A percentile compares a stretch with the other conserved stretches of the same genome.
Evolutionary conservation across 257 asterid genomes (phyloP).

Genomic region (Solanum lycopersicoides): DNA sequence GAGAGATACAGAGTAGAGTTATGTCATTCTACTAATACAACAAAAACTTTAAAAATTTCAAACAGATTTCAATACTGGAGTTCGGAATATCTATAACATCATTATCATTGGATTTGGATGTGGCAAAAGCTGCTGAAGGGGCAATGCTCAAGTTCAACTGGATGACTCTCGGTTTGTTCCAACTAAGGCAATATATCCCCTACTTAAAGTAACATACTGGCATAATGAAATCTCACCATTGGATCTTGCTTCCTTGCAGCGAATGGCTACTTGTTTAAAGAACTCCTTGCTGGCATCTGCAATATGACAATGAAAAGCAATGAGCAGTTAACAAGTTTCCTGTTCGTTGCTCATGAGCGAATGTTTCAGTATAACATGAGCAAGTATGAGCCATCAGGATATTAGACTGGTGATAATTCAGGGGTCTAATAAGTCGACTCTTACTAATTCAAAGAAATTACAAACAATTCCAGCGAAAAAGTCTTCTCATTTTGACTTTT

Average conservation of each 20-base stretch:
- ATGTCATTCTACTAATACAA: background rate
- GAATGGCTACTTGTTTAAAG: slow-evolving; percentile 18
- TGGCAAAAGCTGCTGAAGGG: background rate
- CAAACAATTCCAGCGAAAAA: background rate
- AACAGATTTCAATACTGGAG: background rate
- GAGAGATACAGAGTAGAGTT: background rate
- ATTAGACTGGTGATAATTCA: background rate
- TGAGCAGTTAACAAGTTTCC: background rate
- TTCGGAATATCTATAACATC: background rate
- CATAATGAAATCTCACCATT: slow-evolving; percentile 18
- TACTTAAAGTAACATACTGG: background rate
- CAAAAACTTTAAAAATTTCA: background rate
- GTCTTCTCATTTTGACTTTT: background rate
- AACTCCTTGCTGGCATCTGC: slow-evolving; percentile 35
- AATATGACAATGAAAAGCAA: background rate
- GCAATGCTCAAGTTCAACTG: background rate
- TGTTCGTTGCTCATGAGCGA: background rate
- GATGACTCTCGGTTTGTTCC: background rate
- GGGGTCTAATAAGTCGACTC: background rate
- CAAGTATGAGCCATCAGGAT: background rate
- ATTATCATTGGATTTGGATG: background rate
- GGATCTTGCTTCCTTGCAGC: slow-evolving; percentile 19
- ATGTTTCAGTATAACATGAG: background rate
- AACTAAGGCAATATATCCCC: background rate
- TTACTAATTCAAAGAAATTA: background rate